A percentile compares a stretch with the other conserved stretches of the same genome.
phyloP scores from a whole-genome alignment of 2,329 filamentous ascomycete genomes.

The Peltaster fructicola region DNA sequence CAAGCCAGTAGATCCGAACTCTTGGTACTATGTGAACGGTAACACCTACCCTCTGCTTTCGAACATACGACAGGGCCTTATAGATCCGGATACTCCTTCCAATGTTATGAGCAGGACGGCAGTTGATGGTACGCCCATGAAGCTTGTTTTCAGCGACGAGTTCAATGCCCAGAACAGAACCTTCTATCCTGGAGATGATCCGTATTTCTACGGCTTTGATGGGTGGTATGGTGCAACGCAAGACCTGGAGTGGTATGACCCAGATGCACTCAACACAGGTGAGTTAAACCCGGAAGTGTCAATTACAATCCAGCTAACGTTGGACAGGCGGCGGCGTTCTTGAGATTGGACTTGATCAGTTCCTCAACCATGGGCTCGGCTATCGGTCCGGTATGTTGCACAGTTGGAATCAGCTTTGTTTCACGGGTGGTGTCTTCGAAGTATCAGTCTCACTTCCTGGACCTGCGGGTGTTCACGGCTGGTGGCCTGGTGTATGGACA shows the following conservation, averaged over 20 bases:
- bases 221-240: slow-evolving; percentile 37
- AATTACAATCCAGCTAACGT: slow-evolving; percentile 5
- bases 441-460: slow-evolving; percentile 35
- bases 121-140: slow-evolving; percentile 27
- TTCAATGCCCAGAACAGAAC: slow-evolving; percentile 36
- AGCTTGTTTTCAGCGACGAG: slow-evolving; percentile 39
- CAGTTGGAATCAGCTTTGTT: slow-evolving; percentile 37
- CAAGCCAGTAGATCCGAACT: slow-evolving; percentile 2
- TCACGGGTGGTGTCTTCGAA: slow-evolving; percentile 37
- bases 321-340: slow-evolving; percentile 34
- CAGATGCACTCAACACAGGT: slow-evolving; percentile 26
- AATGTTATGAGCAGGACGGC: slow-evolving; percentile 28
- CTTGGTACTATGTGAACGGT: slow-evolving; percentile 4
- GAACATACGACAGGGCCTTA: slow-evolving; percentile 30
- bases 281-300: slow-evolving; percentile 5
- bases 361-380: slow-evolving; percentile 27
- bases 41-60: slow-evolving; percentile 18
- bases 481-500: slow-evolving; percentile 37
- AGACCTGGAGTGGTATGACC: slow-evolving; percentile 35
- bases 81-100: slow-evolving; percentile 35
- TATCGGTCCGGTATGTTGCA: slow-evolving; percentile 36
- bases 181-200: slow-evolving; percentile 40
- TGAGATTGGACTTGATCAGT: slow-evolving; percentile 28
- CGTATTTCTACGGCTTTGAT: slow-evolving; percentile 35
- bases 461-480: slow-evolving; percentile 29